Evolutionary conservation across 2,329 filamentous ascomycete genomes (phyloP).

Genomic region (Arthrobotrys megalospora): DNA sequence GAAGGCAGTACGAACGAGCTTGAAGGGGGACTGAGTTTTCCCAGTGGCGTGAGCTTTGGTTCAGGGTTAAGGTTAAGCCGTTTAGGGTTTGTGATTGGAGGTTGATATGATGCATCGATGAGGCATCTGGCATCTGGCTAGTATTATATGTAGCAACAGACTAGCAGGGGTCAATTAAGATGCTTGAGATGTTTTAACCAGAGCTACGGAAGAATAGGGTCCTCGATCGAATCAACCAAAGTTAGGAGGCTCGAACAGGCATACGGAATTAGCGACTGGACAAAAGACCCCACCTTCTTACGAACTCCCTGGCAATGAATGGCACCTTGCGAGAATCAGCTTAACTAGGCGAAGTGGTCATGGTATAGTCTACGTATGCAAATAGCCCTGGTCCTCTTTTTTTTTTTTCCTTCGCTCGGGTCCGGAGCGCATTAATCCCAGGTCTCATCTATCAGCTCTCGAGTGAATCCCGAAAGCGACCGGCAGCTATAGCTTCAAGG

Average conservation of each 20-base stretch:
- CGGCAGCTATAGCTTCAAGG: conserved; percentile 19
- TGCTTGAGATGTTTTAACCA: conserved; percentile 16
- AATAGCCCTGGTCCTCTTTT: not conserved
- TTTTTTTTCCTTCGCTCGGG: conserved; percentile 5
- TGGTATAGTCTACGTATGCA: conserved; percentile 7
- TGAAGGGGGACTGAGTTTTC: not conserved
- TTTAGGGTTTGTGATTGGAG: conserved; percentile 44
- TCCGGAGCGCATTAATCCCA: conserved; percentile 13
- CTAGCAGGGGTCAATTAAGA: conserved; percentile 1
- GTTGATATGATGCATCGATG: conserved; percentile 30
- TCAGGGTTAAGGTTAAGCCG: conserved; percentile 28
- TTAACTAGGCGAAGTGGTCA: conserved; percentile 16
- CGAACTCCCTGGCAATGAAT: conserved; percentile 4
- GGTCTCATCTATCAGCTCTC: conserved; percentile 13
- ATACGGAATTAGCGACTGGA: not conserved
- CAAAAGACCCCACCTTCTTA: conserved; percentile 8
- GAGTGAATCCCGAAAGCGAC: conserved; percentile 24
- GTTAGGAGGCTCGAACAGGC: conserved; percentile 17
- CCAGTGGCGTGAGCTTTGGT: conserved; percentile 17
- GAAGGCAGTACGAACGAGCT: conserved; percentile 34
- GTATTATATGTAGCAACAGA: conserved; percentile 8
- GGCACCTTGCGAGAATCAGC: conserved; percentile 22
- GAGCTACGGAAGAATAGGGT: conserved; percentile 16
- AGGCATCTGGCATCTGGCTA: conserved; percentile 23
- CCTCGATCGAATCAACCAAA: not conserved